A percentile compares a stretch with the other conserved stretches of the same genome.
phyloP scores from a whole-genome alignment of 441 rosid species.

The Pelargonium australe region DNA sequence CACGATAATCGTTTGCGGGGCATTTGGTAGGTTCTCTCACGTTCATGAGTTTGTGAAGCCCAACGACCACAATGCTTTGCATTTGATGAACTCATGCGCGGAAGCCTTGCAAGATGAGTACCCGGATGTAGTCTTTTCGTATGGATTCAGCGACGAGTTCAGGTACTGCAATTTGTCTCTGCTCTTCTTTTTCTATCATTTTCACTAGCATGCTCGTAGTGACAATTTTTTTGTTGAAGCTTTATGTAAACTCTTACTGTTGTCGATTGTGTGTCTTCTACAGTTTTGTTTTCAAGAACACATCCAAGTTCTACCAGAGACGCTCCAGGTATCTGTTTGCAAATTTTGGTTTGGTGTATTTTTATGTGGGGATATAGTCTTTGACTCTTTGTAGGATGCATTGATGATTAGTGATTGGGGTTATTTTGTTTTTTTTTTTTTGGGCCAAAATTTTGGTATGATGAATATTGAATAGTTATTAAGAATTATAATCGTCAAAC shows the following conservation, averaged over 20 bases:
- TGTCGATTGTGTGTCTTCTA: neutral
- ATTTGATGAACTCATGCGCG: constrained; percentile 72
- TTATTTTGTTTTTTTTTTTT: too few species aligned
- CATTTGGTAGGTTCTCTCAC: constrained; percentile 44
- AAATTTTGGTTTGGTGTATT: neutral
- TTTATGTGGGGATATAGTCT: neutral
- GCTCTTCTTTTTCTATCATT: neutral
- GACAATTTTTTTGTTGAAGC: neutral
- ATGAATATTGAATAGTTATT: too few species aligned
- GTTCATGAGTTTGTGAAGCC: constrained; percentile 74
- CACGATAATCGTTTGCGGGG: too few species aligned
- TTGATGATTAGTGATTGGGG: too few species aligned
- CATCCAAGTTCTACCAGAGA: constrained; percentile 70
- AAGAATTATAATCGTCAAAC: too few species aligned
- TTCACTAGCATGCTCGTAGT: too few species aligned
- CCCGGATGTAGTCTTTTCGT: constrained; percentile 70
- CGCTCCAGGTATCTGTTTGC: constrained; percentile 56
- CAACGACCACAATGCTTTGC: constrained; percentile 54
- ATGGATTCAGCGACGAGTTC: constrained; percentile 75
- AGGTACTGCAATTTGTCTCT: constrained; percentile 33
- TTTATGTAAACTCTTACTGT: too few species aligned
- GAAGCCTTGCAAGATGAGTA: constrained; percentile 55
- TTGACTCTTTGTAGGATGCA: too few species aligned
- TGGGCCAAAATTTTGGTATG: too few species aligned
- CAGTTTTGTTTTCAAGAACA: constrained; percentile 86